Evolutionary conservation across 371 early-diverging fungal species (phyloP).

Genomic region (Batrachochytrium dendrobatidis): DNA sequence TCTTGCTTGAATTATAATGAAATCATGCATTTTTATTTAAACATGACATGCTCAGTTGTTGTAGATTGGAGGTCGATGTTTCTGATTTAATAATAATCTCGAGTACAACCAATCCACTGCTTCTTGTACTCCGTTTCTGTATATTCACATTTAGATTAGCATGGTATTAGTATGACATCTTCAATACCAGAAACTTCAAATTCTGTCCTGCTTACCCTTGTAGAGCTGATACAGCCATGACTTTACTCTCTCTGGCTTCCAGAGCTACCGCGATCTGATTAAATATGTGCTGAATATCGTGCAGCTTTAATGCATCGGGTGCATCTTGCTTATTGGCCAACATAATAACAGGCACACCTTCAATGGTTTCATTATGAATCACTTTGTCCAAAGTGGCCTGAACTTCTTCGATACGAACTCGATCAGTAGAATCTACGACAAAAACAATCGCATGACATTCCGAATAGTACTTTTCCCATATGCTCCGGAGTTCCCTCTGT

Average conservation of each 20-base stretch:
- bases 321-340: constrained; percentile 91
- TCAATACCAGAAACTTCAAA: background rate
- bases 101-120: constrained; percentile 79
- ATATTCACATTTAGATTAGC: background rate
- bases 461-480: constrained; percentile 92
- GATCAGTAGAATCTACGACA: constrained; percentile 84
- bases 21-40: too few relatives aligned
- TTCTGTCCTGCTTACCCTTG: constrained; percentile 60
- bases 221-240: constrained; percentile 61
- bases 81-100: constrained; percentile 71
- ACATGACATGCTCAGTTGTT: background rate
- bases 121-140: constrained; percentile 73
- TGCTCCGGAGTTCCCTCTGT: constrained; percentile 72
- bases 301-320: constrained; percentile 63
- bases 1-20: too few relatives aligned
- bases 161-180: background rate
- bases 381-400: constrained; percentile 55
- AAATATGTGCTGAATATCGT: constrained; percentile 83
- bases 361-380: constrained; percentile 64
- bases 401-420: constrained; percentile 73
- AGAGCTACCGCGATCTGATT: constrained; percentile 78
- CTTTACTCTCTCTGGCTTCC: constrained; percentile 48
- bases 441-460: constrained; percentile 91
- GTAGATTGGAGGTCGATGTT: constrained; percentile 66
- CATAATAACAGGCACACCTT: constrained; percentile 87